Percentiles rank a stretch among this genome's conserved stretches.
These are phyloP conservation scores for Xylaria castorea DNA, from an alignment of 495 filamentous ascomycete genomes.

Conservation along the genomic window DNA sequence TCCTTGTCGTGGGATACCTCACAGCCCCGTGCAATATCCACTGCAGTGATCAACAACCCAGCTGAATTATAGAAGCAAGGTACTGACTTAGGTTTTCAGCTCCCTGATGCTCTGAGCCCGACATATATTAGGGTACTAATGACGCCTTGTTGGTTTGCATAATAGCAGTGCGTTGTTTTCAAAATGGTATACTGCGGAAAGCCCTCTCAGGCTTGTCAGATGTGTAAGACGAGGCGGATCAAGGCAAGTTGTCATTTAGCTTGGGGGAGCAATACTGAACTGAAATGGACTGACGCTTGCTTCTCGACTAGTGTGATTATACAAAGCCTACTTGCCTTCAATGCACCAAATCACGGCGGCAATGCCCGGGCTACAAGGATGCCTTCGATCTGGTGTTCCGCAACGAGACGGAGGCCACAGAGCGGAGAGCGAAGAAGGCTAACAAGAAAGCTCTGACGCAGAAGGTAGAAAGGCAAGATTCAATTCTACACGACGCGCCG, in stretches of 20 bases:
- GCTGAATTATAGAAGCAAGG: neutral
- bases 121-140: neutral
- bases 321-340: conserved; percentile 71
- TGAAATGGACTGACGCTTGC: conserved; percentile 27
- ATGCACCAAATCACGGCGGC: conserved; percentile 68
- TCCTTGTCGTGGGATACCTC: neutral
- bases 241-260: conserved; percentile 60
- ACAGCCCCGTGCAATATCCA: neutral
- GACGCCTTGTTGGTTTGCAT: neutral
- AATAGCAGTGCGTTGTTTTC: neutral
- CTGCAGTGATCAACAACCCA: neutral
- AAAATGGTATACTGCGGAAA: conserved; percentile 78
- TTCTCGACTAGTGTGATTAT: conserved; percentile 66
- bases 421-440: conserved; percentile 55
- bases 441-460: conserved; percentile 38
- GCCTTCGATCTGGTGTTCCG: conserved; percentile 73
- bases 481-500: neutral
- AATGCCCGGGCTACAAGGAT: conserved; percentile 72
- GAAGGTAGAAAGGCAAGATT: conserved; percentile 27
- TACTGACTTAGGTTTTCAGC: neutral
- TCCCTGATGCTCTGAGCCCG: neutral
- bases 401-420: conserved; percentile 68
- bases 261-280: neutral
- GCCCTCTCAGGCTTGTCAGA: conserved; percentile 75
- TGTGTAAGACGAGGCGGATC: conserved; percentile 73